Evolutionary conservation across 306 rosid species (phyloP), one percentile per base, ranked within the genome.

Genomic region (Albizia julibrissin): DNA sequence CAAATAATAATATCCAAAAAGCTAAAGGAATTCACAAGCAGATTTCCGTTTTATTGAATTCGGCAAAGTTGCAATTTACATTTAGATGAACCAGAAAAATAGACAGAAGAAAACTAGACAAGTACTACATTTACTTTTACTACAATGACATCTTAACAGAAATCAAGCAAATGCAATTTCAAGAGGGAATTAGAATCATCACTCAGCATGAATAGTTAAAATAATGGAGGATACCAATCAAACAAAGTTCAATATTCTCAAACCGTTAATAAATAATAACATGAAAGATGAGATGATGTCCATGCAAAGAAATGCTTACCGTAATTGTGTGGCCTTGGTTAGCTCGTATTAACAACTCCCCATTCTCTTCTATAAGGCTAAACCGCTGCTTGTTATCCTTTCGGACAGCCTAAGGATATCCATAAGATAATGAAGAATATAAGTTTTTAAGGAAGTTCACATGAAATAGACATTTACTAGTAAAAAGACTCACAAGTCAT

Each of bases 321-420:
- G 69, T 78, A 74, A 92, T 59, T 44, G 98, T 86, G 85, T 95
- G 99, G 83, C 98, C 99, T 90, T 95, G 98, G 84, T 93, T 95
- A 72, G 98, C 97, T 33, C 98, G 94, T 75, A 95, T 92, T 29
- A 92, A 85, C 72, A 91, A 85, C 80, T 92, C 97, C 73, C 91
- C 97, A 49, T 91, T 86, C 75, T 95, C 98, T 89, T 95, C 97
- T 72, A 88, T 72, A 73, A 95, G 96, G 85, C 93, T 76, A 70
- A 93, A 92, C 5, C 98, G 93, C 89, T 91, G 98, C 93, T 95
- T 95, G 71, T 91, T 89, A 89, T 93, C 99, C 87, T 80, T 92
- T 78, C 77, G 70, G 69, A 95, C 97, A 81, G 97, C 99, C 99
- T 95, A 74, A 70, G 40, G 67, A 81, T 68, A 82, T 59, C 73